Evolutionary conservation across 108 stramenopile genomes (phyloP), one percentile per base, ranked within the genome.

Genomic region (Cylindrotheca closterium): DNA sequence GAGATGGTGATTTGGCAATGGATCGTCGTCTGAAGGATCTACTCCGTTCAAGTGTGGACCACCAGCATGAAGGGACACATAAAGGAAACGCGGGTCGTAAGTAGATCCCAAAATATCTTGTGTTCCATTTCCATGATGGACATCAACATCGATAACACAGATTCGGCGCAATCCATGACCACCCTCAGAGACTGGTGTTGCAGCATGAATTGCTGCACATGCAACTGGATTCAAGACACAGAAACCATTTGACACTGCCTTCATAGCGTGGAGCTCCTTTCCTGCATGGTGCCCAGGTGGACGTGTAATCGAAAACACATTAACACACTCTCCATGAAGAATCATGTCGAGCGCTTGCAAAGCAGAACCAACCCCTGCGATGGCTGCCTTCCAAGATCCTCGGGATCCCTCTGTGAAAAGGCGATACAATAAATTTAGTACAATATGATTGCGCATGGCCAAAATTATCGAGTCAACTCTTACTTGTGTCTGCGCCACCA

Each of bases 221-320:
- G 97, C 97, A 30, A 90, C 97, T 55, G 88, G 84, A 77, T 99
- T 99, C 30, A 99, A 71, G 12, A 99, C 69, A 73, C 98, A 99
- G 66, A 98, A 99, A 2, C 99, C 99, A 73, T 98, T 97, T 3
- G 86, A 86, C 22, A 86, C 68, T 45, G 93, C 94, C 45, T 89
- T 87, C 92, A 97, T 93, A 25, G 93, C 71, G 30, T 83, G 90
- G 33, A 97, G 72, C 19, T 82, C 81, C 21, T 78, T 74, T 51
- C 96, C 96, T 7, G 96, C 96, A 70, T 97, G 96, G 70, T 97
- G 96, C 4, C 96, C 96, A 3, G 96, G 96, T 4, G 96, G 96
- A 10, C 96, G 79, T 12, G 89, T 79, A 30, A 91, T 85, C 56
- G 96, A 98, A 68, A 96, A 94, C 17, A 76, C 92, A 62, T 96